phyloP scores from a whole-genome alignment of 2,329 filamentous ascomycete genomes.

The Curvularia hawaiiensis region DNA sequence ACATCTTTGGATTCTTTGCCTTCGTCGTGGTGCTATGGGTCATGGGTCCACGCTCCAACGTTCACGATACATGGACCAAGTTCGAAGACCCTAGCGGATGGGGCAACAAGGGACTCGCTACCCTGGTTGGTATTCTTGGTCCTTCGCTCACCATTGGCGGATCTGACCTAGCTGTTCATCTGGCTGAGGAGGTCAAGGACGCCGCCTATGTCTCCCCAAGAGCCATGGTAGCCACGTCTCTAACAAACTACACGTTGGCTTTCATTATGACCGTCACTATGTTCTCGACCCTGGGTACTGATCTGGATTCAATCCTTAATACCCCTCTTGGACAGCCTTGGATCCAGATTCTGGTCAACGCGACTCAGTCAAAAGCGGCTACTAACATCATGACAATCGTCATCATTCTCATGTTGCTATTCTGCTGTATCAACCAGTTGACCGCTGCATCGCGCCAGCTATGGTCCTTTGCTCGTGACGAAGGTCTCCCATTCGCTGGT shows the following conservation, averaged over 20 bases:
- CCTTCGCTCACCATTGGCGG: constrained; percentile 42
- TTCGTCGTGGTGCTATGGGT: constrained; percentile 47
- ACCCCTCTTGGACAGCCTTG: constrained; percentile 23
- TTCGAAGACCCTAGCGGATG: constrained; percentile 54
- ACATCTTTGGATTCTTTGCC: constrained; percentile 58
- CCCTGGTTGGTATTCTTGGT: constrained; percentile 46
- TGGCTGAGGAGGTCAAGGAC: constrained; percentile 36
- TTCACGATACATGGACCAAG: constrained; percentile 49
- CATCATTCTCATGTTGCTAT: constrained; percentile 2
- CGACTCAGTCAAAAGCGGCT: constrained; percentile 24
- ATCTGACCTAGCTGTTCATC: constrained; percentile 41
- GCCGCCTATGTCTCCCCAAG: constrained; percentile 33
- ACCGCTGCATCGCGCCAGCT: constrained; percentile 32
- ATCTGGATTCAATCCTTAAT: constrained; percentile 5
- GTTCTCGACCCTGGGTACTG: constrained; percentile 11
- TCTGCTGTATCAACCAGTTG: constrained; percentile 11
- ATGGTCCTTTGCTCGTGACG: constrained; percentile 37
- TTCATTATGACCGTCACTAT: constrained; percentile 33
- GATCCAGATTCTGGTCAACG: constrained; percentile 29
- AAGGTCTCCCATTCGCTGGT: constrained; percentile 27
- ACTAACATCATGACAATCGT: constrained; percentile 24
- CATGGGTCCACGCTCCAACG: constrained; percentile 38
- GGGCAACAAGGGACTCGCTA: constrained; percentile 48
- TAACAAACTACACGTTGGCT: constrained; percentile 42
- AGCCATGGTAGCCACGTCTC: constrained; percentile 44